Evolutionary conservation across 306 rosid species (phyloP), one percentile per base, ranked within the genome.

Genomic region (Medicago lupulina): DNA sequence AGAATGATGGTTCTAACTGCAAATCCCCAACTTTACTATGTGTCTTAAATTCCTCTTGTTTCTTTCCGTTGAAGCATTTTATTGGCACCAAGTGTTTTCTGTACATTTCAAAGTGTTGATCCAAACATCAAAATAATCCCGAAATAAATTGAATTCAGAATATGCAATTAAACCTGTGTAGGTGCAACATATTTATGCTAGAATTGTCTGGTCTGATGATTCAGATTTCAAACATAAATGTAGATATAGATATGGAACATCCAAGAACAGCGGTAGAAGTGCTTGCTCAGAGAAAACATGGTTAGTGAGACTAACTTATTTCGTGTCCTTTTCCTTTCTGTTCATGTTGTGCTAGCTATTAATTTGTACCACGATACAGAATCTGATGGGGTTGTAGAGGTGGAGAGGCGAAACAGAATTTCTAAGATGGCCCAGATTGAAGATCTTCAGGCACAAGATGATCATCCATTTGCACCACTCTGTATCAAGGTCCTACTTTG

Each of bases 401-500:
- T n/a, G n/a, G 90, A 86, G 82, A 78, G 92, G 76, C 85, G 69
- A 67, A 86, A 86, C 73, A 86, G 97, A 85, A 66, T 92, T 74
- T 86, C 90, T 63, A 84, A 82, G 75, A 90, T 89, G 99, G 84
- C 89, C 67, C 90, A 85, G 70, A 90, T 95, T 78, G 97, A 95
- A 76, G 99, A 95, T 83, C 99, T 95, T 78, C 96, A 58, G 84
- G 89, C 82, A 63, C 86, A 89, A 82, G 82, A 71, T 39, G 79
- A 84, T 80, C 88, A 86, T 86, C 87, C 79, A 54, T 81, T 86
- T 82, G 93, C 97, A 70, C 88, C 89, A 70, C 96, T 92, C 69
- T 89, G 92, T 81, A 95, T 95, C 83, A 95, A 95, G 99, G 99
- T 95, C 39, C 64, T 62, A 68, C 78, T 73, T 71, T 78, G 69